Conservation (phyloP, 31 red algal species). For the Asparagopsis taxiformis region DNA sequence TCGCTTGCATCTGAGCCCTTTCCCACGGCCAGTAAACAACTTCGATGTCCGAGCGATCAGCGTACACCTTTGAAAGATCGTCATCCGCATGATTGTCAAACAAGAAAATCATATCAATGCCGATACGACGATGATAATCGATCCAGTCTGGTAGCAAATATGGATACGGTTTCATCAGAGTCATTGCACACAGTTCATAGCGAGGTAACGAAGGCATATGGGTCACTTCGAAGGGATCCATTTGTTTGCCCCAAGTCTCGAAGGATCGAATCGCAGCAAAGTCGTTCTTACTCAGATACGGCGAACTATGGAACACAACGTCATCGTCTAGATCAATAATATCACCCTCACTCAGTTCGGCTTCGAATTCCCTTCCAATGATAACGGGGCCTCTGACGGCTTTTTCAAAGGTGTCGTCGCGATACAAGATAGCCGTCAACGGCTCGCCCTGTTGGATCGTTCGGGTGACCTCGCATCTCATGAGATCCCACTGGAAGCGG, state of each 20-base stretch:
- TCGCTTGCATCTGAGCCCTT: slow-evolving; percentile 49
- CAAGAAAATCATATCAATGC: slow-evolving; percentile 57
- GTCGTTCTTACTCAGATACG: background rate
- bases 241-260: slow-evolving; percentile 7
- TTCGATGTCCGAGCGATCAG: slow-evolving; percentile 12
- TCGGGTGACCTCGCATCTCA: slow-evolving; percentile 20
- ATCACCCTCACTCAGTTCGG: slow-evolving; percentile 19
- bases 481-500: slow-evolving; percentile 4
- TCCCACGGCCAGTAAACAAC: slow-evolving; percentile 60
- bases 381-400: slow-evolving; percentile 17
- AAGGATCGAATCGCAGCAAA: background rate
- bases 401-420: slow-evolving; percentile 9
- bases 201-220: background rate
- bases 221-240: slow-evolving; percentile 9
- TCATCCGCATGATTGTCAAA: slow-evolving; percentile 50
- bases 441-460: slow-evolving; percentile 1
- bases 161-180: slow-evolving; percentile 29
- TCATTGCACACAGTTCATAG: slow-evolving; percentile 43
- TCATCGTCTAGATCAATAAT: slow-evolving; percentile 6
- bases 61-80: background rate
- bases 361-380: slow-evolving; percentile 7
- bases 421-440: slow-evolving; percentile 11
- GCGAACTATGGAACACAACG: slow-evolving; percentile 2
- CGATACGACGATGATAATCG: slow-evolving; percentile 46
- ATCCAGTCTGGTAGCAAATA: slow-evolving; percentile 39